Evolutionary conservation across 805 yeast genomes (phyloP), one percentile per base, ranked within the genome.

Genomic region (Candida nanaspora): DNA sequence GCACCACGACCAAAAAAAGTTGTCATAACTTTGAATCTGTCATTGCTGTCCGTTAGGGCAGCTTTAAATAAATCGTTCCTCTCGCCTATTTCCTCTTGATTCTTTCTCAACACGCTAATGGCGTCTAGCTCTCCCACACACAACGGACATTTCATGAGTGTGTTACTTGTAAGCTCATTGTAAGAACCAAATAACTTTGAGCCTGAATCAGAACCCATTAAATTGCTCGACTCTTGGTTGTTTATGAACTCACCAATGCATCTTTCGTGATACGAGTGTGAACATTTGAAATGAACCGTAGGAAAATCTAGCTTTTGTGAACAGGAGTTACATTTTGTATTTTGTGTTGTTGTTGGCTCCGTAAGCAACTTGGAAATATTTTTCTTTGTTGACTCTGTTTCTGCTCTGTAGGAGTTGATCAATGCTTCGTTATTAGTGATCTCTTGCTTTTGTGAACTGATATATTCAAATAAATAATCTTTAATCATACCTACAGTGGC

Each of bases 1-100:
- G 83, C 91, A 2, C 98, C 98, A 43, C 88, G 74, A 2, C 96
- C 95, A 35, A 89, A 74, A 57, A 82, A 89, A 41, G 86, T 94
- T 43, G 82, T 74, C 39, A 91, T 74, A 3, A 81, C 80, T 53
- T 78, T 82, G 58, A 89, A 82, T 47, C 85, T 73, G 49, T 83
- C 86, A 4, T 61, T 70, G 31, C 70, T 61, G 32, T 70, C 77
- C 20, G 64, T 52, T 42, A 93, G 59, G 5, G 81, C 70, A 27
- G 70, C 66, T 39, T 74, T 66, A 52, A 93, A 82, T 40, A 82
- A 53, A 23, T 82, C 88, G 31, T 72, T 66, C 32, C 86, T 68
- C 13, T 78, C 80, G 13, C 81, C 77, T 6, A 78, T 61, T 16
- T 73, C 81, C 11, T 72, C 73, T 51, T 86, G 91, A 7, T 76